A percentile compares a stretch with the other conserved stretches of the same genome.
phyloP scores from a whole-genome alignment of 2,329 filamentous ascomycete species.

The Elsinoe perseae region DNA sequence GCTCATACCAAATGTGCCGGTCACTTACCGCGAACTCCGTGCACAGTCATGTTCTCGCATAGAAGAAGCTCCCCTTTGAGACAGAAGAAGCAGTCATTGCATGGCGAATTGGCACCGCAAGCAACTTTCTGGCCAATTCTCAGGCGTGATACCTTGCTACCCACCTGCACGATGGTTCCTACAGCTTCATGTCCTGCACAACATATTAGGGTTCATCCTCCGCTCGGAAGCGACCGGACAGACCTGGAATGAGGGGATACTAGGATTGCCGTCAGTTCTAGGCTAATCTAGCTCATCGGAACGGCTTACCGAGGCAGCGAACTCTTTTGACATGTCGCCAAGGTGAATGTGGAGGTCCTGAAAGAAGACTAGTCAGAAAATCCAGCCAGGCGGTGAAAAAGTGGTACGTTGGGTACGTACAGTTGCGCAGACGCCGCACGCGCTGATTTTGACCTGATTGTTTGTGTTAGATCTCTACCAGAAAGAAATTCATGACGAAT shows the following conservation, averaged over 20 bases:
- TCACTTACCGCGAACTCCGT: slow-evolving; percentile 48
- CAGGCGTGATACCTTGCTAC: slow-evolving; percentile 53
- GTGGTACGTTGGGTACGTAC: slow-evolving; percentile 13
- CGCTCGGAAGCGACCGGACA: slow-evolving; percentile 6
- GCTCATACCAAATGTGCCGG: neutral
- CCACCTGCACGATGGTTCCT: slow-evolving; percentile 54
- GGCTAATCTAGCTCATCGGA: slow-evolving; percentile 14
- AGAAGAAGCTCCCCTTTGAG: slow-evolving; percentile 59
- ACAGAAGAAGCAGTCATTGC: slow-evolving; percentile 67
- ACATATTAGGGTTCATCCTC: neutral
- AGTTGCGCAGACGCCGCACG: slow-evolving; percentile 18
- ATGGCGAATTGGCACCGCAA: slow-evolving; percentile 58
- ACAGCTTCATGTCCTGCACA: slow-evolving; percentile 56
- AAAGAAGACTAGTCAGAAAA: slow-evolving; percentile 4
- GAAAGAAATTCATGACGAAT: neutral
- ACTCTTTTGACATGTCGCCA: slow-evolving; percentile 46
- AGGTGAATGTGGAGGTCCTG: slow-evolving; percentile 53
- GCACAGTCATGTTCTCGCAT: slow-evolving; percentile 61
- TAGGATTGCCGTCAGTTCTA: slow-evolving; percentile 12
- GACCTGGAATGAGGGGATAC: slow-evolving; percentile 21
- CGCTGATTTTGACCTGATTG: slow-evolving; percentile 17
- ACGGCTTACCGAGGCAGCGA: slow-evolving; percentile 33
- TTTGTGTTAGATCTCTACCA: neutral
- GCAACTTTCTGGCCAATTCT: slow-evolving; percentile 55
- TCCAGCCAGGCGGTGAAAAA: slow-evolving; percentile 2